Evolutionary conservation across 192 early-diverging fungal species (phyloP).

Genomic region (Allomyces macrogynus): DNA sequence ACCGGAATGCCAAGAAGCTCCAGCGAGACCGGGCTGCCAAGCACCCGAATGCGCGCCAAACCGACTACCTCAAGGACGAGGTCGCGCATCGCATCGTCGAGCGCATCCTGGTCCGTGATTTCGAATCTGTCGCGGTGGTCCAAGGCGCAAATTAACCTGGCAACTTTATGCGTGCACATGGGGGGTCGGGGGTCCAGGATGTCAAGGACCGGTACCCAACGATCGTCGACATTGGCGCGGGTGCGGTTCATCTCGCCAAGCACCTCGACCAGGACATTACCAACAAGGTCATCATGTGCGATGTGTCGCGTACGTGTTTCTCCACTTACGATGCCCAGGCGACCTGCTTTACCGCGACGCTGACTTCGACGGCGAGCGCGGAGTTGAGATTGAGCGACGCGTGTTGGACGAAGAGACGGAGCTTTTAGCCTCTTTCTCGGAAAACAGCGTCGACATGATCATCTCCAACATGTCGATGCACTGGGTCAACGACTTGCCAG

Average conservation of each 20-base stretch:
- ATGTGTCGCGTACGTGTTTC: conserved; percentile 38
- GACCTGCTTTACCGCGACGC: conserved; percentile 18
- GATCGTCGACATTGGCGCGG: conserved; percentile 75
- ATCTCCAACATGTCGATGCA: conserved; percentile 70
- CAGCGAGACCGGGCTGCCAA: conserved; percentile 59
- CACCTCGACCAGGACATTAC: conserved; percentile 59
- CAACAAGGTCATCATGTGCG: conserved; percentile 69
- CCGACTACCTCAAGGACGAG: conserved; percentile 85
- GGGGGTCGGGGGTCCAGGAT: conserved; percentile 26
- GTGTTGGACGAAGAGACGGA: conserved; percentile 62
- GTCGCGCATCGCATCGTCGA: conserved; percentile 72
- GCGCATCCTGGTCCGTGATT: conserved; percentile 41
- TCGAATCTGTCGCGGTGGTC: background rate
- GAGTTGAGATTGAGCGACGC: conserved; percentile 50
- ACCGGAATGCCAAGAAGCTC: conserved; percentile 48
- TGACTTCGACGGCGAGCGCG: background rate
- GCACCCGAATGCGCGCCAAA: conserved; percentile 28
- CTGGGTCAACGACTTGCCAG: conserved; percentile 96
- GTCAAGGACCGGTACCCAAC: conserved; percentile 70
- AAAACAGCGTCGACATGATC: conserved; percentile 70
- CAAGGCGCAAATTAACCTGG: background rate
- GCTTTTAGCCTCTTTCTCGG: conserved; percentile 37
- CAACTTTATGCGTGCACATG: background rate
- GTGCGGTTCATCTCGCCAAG: conserved; percentile 71
- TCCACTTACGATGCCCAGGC: conserved; percentile 9